Evolutionary conservation across 345 rosid genomes (phyloP).

Genomic region (Lepidium aucheri): DNA sequence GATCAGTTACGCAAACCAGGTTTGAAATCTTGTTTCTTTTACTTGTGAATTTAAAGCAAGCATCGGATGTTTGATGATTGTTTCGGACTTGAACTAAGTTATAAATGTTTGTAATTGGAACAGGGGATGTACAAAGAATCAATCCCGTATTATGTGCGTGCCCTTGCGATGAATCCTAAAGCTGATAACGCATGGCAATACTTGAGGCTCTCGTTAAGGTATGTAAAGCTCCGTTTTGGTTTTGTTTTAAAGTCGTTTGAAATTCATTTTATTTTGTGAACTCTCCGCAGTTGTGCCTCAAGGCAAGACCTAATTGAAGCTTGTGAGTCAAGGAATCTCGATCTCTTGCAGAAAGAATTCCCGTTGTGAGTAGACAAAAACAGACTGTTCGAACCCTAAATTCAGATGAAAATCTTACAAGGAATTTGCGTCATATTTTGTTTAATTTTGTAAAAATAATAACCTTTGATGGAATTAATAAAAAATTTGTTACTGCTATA

Average conservation of each 20-base stretch:
- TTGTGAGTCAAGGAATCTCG: conserved; percentile 92
- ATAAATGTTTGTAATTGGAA: neutral
- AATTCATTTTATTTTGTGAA: neutral
- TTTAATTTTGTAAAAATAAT: neutral
- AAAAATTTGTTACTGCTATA: neutral
- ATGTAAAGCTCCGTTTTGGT: neutral
- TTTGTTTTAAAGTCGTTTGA: neutral
- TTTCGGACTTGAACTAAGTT: neutral
- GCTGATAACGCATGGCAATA: conserved; percentile 99
- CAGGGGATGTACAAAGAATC: conserved; percentile 95
- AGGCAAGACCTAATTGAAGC: conserved; percentile 80
- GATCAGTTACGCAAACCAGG: conserved; percentile 99
- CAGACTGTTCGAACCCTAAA: neutral
- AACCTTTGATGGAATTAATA: neutral
- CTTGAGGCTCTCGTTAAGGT: conserved; percentile 94
- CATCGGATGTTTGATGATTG: neutral
- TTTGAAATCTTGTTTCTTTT: conserved; percentile 14
- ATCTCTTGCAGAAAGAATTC: conserved; percentile 77
- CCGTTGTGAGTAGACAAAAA: conserved; percentile 45
- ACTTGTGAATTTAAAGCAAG: neutral
- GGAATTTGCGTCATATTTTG: neutral
- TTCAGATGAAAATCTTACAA: neutral
- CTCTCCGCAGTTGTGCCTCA: conserved; percentile 61
- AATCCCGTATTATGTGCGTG: conserved; percentile 85
- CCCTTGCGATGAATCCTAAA: conserved; percentile 98